Evolutionary conservation across 345 rosid species (phyloP).

Genomic region (Pugionium dolabratum): DNA sequence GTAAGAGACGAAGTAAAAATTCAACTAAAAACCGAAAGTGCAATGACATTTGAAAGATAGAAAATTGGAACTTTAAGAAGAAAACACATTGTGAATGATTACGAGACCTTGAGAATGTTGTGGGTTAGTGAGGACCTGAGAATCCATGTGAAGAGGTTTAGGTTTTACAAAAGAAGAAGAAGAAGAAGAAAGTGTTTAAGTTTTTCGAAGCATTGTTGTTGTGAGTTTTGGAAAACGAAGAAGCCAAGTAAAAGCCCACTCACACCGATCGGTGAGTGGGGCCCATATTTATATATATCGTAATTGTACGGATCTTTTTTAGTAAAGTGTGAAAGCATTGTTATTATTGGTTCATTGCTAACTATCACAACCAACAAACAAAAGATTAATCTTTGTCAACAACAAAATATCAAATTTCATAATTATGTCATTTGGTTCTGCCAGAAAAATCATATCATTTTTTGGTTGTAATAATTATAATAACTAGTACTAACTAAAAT

Average conservation of each 20-base stretch:
- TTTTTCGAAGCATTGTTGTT: not conserved
- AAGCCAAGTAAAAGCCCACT: constrained; percentile 44
- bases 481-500: no score
- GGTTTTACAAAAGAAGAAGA: constrained; percentile 19
- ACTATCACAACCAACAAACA: not conserved
- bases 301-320: constrained; percentile 11
- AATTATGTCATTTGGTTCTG: no score
- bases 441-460: no score
- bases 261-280: constrained; percentile 21
- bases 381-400: no score
- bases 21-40: not conserved
- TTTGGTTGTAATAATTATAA: no score
- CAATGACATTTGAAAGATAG: not conserved
- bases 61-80: not conserved
- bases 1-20: not conserved
- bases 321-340: not conserved
- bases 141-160: constrained; percentile 36
- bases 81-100: constrained; percentile 22
- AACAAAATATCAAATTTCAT: no score
- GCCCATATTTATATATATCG: constrained; percentile 6
- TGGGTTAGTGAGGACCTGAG: constrained; percentile 29
- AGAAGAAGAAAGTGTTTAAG: not conserved
- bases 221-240: constrained; percentile 36
- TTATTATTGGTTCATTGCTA: constrained; percentile 15
- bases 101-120: constrained; percentile 36